These are phyloP conservation scores for Amauroascus niger DNA, from an alignment of 2,329 filamentous ascomycete species.

Conservation along the genomic window DNA sequence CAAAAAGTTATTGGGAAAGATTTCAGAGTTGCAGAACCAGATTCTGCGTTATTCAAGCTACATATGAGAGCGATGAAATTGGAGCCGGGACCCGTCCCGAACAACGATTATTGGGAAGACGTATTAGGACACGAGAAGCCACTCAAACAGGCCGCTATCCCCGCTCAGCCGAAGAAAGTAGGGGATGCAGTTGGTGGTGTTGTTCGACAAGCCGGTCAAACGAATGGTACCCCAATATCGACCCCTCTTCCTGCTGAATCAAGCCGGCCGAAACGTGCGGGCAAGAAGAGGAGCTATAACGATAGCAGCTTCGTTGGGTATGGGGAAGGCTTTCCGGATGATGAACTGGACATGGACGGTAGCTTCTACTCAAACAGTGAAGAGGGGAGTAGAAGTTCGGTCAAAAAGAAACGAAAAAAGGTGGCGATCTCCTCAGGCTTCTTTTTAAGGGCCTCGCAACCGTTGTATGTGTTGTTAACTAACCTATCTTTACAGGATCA, in stretches of 20 bases:
- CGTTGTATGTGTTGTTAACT: neutral
- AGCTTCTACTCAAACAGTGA: constrained; percentile 38
- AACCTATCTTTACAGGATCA: constrained; percentile 28
- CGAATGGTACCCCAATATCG: constrained; percentile 21
- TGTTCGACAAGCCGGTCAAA: constrained; percentile 22
- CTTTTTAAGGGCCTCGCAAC: no score
- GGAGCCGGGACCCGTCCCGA: constrained; percentile 38
- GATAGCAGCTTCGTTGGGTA: constrained; percentile 45
- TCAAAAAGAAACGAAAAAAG: constrained; percentile 43
- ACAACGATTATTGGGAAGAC: constrained; percentile 42
- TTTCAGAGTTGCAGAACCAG: constrained; percentile 36
- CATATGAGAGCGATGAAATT: constrained; percentile 40
- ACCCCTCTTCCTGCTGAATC: constrained; percentile 18
- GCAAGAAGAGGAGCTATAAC: constrained; percentile 42
- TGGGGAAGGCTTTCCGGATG: constrained; percentile 43
- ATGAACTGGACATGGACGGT: constrained; percentile 34
- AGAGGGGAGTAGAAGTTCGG: constrained; percentile 27
- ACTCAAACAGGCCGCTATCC: constrained; percentile 25
- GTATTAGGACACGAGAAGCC: constrained; percentile 41
- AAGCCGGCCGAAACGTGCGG: constrained; percentile 38
- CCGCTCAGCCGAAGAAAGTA: constrained; percentile 24
- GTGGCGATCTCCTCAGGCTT: constrained; percentile 22
- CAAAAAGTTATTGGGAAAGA: constrained; percentile 41
- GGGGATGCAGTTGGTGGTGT: constrained; percentile 20
- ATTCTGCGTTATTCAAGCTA: constrained; percentile 34